phyloP scores from a whole-genome alignment of 108 stramenopile genomes.

The Seminavis robusta region DNA sequence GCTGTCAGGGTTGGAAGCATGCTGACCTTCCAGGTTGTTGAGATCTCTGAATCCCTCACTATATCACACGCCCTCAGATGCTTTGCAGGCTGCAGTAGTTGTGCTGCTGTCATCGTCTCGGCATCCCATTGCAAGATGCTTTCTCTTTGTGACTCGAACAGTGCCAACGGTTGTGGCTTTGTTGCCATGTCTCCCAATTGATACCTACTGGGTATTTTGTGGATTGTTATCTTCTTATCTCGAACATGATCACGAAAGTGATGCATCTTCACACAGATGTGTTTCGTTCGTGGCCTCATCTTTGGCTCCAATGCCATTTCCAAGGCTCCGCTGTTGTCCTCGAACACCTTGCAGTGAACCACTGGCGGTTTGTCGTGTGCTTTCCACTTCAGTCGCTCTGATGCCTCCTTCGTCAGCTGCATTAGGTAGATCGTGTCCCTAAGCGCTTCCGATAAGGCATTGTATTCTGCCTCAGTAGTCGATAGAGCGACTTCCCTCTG shows the following conservation, averaged over 20 bases:
- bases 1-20: too few species aligned
- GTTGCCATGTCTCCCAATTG: conserved; percentile 34
- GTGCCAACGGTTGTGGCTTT: conserved; percentile 15
- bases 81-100: too few species aligned
- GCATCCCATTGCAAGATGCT: too few species aligned
- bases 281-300: conserved; percentile 28
- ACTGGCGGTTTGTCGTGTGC: background rate
- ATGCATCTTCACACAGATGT: conserved; percentile 29
- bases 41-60: too few species aligned
- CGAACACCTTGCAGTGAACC: conserved; percentile 17
- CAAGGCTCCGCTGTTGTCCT: conserved; percentile 31
- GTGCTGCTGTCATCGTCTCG: too few species aligned
- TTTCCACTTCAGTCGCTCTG: background rate
- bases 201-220: conserved; percentile 11
- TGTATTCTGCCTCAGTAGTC: conserved; percentile 36
- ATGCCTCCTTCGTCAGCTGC: conserved; percentile 17
- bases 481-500: conserved; percentile 10
- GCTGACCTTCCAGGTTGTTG: too few species aligned
- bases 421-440: conserved; percentile 24
- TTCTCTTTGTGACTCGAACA: too few species aligned
- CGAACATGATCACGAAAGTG: conserved; percentile 9
- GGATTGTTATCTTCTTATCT: conserved; percentile 5
- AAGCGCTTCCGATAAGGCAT: conserved; percentile 7
- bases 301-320: conserved; percentile 15
- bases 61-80: too few species aligned